Evolutionary conservation across 2,329 filamentous ascomycete genomes (phyloP).

Genomic region (Sporothrix schenckii): DNA sequence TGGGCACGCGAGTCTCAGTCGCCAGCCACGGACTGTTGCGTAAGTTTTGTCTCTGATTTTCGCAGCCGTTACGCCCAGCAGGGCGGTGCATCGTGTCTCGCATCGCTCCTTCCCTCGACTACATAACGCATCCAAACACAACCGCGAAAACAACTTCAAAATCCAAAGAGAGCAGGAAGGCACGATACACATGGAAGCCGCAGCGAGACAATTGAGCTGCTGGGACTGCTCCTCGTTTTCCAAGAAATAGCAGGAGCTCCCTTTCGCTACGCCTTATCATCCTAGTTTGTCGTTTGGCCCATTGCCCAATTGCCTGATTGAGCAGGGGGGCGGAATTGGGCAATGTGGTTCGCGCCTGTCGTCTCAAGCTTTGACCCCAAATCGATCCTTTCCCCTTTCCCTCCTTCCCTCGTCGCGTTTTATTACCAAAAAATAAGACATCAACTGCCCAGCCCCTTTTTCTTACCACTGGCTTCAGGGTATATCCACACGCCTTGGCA

Average conservation of each 20-base stretch:
- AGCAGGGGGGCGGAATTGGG: slow-evolving; percentile 9
- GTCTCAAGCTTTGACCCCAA: slow-evolving; percentile 30
- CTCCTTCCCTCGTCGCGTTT: slow-evolving; percentile 30
- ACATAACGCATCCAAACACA: background rate
- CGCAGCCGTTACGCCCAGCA: slow-evolving; percentile 1
- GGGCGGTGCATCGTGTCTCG: background rate
- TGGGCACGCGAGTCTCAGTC: slow-evolving; percentile 33
- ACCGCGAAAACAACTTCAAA: background rate
- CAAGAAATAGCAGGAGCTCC: slow-evolving; percentile 13
- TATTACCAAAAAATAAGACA: slow-evolving; percentile 27
- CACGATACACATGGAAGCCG: background rate
- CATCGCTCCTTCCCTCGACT: slow-evolving; percentile 4
- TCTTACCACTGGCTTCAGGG: background rate
- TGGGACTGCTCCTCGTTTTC: background rate
- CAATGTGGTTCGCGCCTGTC: slow-evolving; percentile 25
- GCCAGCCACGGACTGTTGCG: slow-evolving; percentile 28
- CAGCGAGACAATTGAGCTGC: slow-evolving; percentile 1
- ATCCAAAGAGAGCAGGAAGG: background rate
- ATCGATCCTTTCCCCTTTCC: slow-evolving; percentile 29
- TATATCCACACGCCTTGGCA: background rate
- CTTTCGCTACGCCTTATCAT: slow-evolving; percentile 25
- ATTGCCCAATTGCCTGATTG: slow-evolving; percentile 27
- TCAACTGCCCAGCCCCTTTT: slow-evolving; percentile 27
- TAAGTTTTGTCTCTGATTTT: slow-evolving; percentile 31
- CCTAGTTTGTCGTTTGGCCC: background rate